Evolutionary conservation across 1,139 yeast species (phyloP).

Genomic region (Hansenula lynferdii): DNA sequence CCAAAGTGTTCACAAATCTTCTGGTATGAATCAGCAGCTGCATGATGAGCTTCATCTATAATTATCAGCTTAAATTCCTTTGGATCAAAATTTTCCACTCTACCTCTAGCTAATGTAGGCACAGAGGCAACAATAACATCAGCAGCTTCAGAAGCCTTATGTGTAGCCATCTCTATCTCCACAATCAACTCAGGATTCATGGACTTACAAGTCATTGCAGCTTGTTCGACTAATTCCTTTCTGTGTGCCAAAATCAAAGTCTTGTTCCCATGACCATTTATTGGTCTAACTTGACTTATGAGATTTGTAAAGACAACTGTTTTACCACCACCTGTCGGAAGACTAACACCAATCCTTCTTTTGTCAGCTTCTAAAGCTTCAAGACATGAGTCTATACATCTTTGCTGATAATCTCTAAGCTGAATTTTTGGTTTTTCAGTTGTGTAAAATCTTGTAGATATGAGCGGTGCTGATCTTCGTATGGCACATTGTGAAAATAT

Average conservation of each 20-base stretch:
- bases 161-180: slow-evolving; percentile 69
- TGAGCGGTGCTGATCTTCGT: too few relatives aligned
- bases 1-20: slow-evolving; percentile 52
- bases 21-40: slow-evolving; percentile 68
- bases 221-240: slow-evolving; percentile 73
- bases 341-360: slow-evolving; percentile 69
- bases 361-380: slow-evolving; percentile 42
- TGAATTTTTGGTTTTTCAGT: slow-evolving; percentile 1
- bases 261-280: slow-evolving; percentile 37
- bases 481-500: too few relatives aligned
- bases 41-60: slow-evolving; percentile 93
- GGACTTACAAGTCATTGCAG: slow-evolving; percentile 43
- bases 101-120: slow-evolving; percentile 50
- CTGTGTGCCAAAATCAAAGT: slow-evolving; percentile 77
- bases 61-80: slow-evolving; percentile 63
- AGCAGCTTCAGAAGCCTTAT: slow-evolving; percentile 34
- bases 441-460: not conserved
- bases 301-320: slow-evolving; percentile 78
- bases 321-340: slow-evolving; percentile 96
- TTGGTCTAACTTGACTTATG: slow-evolving; percentile 43
- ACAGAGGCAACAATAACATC: slow-evolving; percentile 80
- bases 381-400: slow-evolving; percentile 58
- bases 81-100: slow-evolving; percentile 56
- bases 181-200: slow-evolving; percentile 50
- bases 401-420: slow-evolving; percentile 63